Base-by-base conservation (phyloP, 495 filamentous ascomycete species). In the Physcia stellaris region DNA sequence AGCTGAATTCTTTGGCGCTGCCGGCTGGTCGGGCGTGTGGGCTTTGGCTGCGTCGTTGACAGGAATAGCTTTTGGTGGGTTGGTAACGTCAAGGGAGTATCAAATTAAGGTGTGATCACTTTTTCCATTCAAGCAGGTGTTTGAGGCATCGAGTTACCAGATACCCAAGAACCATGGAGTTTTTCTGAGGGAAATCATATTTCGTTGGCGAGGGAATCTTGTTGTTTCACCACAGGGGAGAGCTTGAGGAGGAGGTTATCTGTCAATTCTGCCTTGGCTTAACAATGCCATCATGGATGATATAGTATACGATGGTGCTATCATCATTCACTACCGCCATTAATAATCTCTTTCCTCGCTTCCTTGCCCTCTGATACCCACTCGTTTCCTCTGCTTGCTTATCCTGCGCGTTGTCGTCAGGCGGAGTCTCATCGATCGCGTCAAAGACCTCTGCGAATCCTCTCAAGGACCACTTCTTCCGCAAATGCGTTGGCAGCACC, bases 211-310 rank as follows among this genome's bases (percentile, higher is more conserved):
- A 9, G 26, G 17, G 4, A 16, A 1, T 13, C 4, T 33, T 15
- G n/a, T 9, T 28, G 26, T 7, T n/a, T n/a, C 26, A 28, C 26
- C 7, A 7, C 26, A n/a, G 26, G 9, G 26, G 26, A 15, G 22
- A 22, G 22, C 11, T 20, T 4, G 10, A n/a, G n/a, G 17, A 9
- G 9, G 33, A 66, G 58, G n/a, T n/a, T n/a, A n/a, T n/a, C n/a
- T n/a, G n/a, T n/a, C n/a, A 98, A 57, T 98, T 98, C 55, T 95
- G 90, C 41, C 92, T 66, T 3, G 92, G 90, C 60, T 96, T 98
- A 19, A 98, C 87, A 33, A 93, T 74, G 2, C 92, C 92, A 56
- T 95, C 88, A 47, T 94, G 86, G 30, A 95, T 73, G 50, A 94
- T 72, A 55, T 99, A 99, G 55, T 94, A 96, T 3, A 88, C 83